phyloP scores from a whole-genome alignment of 495 filamentous ascomycete genomes.

The Aspergillus panamensis region DNA sequence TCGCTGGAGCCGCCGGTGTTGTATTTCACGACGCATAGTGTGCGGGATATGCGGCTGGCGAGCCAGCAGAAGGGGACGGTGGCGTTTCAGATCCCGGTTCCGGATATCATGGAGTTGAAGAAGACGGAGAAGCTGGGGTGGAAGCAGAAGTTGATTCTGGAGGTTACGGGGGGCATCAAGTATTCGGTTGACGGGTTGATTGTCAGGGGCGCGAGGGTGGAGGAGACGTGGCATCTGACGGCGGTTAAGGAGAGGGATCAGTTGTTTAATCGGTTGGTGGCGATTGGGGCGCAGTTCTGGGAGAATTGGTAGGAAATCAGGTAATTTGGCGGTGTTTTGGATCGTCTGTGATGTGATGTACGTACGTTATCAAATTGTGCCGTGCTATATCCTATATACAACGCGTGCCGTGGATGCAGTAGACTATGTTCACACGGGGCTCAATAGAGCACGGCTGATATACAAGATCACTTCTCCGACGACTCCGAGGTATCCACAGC shows the following conservation, averaged over 20 bases:
- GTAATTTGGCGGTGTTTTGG: not conserved
- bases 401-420: too few species aligned
- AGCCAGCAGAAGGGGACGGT: constrained; percentile 41
- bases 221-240: constrained; percentile 58
- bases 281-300: constrained; percentile 86
- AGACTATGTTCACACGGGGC: too few species aligned
- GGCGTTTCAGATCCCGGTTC: constrained; percentile 49
- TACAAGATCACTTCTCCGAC: too few species aligned
- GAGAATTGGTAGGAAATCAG: constrained; percentile 48
- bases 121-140: constrained; percentile 85
- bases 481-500: not conserved
- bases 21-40: constrained; percentile 49
- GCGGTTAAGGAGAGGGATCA: constrained; percentile 74
- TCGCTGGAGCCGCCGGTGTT: constrained; percentile 43
- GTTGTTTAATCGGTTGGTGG: constrained; percentile 79
- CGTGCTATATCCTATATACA: too few species aligned
- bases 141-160: constrained; percentile 85
- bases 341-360: not conserved
- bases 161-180: constrained; percentile 66
- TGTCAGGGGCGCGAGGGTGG: constrained; percentile 48
- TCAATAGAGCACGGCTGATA: too few species aligned
- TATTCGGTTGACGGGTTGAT: constrained; percentile 78
- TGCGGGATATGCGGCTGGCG: constrained; percentile 35
- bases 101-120: constrained; percentile 64
- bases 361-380: too few species aligned